These are phyloP conservation scores for Coemansia sp. DNA, from an alignment of 192 early-diverging fungal genomes.

Conservation along the genomic window DNA sequence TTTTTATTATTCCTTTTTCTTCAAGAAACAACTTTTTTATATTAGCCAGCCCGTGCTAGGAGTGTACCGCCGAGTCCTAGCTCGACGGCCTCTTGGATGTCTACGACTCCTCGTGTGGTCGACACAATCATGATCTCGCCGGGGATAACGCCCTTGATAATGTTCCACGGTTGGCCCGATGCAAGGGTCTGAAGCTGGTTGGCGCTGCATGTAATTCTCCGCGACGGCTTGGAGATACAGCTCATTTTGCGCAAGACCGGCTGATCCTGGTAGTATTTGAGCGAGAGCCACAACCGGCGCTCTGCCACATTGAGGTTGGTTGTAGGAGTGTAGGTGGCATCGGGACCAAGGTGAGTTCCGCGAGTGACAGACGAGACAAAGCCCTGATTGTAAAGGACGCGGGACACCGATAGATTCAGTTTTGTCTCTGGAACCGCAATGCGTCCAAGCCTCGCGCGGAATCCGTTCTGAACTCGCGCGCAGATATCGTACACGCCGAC, in stretches of 20 bases:
- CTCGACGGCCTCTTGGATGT: slow-evolving; percentile 87
- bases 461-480: slow-evolving; percentile 90
- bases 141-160: slow-evolving; percentile 81
- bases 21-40: slow-evolving; percentile 4
- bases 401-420: slow-evolving; percentile 81
- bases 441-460: slow-evolving; percentile 74
- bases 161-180: slow-evolving; percentile 71
- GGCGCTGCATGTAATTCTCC: slow-evolving; percentile 79
- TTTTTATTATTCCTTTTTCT: slow-evolving; percentile 6
- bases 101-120: slow-evolving; percentile 85
- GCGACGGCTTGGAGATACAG: slow-evolving; percentile 85
- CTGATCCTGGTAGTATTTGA: slow-evolving; percentile 88
- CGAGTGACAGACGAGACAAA: slow-evolving; percentile 80
- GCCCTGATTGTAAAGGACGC: slow-evolving; percentile 91
- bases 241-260: slow-evolving; percentile 82
- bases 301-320: slow-evolving; percentile 84
- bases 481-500: slow-evolving; percentile 82
- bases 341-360: slow-evolving; percentile 82
- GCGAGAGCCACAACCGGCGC: slow-evolving; percentile 88
- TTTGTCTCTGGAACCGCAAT: slow-evolving; percentile 91
- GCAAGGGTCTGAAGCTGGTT: slow-evolving; percentile 79
- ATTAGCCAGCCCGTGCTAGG: slow-evolving; percentile 67
- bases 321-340: slow-evolving; percentile 69
- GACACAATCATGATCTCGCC: slow-evolving; percentile 93
- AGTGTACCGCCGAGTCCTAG: slow-evolving; percentile 88